Conservation (phyloP, 768 basidiomycete genomes). For the Suillus brevipes region DNA sequence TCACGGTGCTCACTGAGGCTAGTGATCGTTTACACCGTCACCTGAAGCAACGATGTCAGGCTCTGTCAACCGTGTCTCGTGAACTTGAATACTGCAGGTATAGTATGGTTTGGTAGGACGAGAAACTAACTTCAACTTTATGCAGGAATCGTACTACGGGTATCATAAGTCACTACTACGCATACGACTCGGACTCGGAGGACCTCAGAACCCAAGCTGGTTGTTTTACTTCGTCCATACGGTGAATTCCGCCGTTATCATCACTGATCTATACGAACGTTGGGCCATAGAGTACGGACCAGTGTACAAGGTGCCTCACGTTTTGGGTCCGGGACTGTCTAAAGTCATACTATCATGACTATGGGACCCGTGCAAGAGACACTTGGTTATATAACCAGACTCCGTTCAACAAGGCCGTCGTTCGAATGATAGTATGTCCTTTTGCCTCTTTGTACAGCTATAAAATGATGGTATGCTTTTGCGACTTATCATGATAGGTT, state of each 20-base stretch:
- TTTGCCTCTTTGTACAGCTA: neutral
- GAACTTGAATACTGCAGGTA: no score
- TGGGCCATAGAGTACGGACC: conserved; percentile 48
- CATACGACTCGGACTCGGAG: no score
- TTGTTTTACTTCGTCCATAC: conserved; percentile 38
- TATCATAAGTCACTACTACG: no score
- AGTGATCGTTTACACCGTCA: no score
- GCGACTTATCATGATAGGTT: conserved; percentile 2
- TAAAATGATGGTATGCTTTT: neutral
- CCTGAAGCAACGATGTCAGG: no score
- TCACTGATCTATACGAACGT: conserved; percentile 36
- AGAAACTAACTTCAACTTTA: no score
- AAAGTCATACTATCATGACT: conserved; percentile 44
- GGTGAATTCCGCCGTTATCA: conserved; percentile 26
- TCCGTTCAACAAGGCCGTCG: conserved; percentile 33
- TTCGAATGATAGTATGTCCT: conserved; percentile 40
- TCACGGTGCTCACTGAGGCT: no score
- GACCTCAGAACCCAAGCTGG: conserved; percentile 41
- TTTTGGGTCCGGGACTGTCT: conserved; percentile 35
- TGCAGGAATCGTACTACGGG: no score
- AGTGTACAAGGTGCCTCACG: conserved; percentile 39
- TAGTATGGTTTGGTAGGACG: no score
- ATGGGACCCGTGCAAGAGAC: conserved; percentile 47
- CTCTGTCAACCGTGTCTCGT: no score
- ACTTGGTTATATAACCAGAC: conserved; percentile 46